These are phyloP conservation scores for Basidiobolus meristosporus DNA, from an alignment of 371 early-diverging fungal species.

Conservation along the genomic window DNA sequence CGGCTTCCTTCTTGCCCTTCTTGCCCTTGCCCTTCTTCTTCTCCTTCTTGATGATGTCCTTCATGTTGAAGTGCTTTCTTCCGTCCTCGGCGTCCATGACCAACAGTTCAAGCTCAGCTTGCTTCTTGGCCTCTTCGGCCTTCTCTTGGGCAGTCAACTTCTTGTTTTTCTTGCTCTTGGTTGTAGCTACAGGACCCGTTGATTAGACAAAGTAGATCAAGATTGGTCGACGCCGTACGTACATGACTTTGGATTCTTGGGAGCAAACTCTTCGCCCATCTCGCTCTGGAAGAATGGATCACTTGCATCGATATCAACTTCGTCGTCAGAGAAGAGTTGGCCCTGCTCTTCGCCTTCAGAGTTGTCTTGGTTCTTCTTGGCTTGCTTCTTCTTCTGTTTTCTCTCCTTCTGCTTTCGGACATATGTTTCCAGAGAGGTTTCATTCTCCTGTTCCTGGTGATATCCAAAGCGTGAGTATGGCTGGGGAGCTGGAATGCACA, in stretches of 20 bases:
- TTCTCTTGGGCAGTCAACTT: slow-evolving; percentile 34
- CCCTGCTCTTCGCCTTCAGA: no score
- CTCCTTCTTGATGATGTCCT: slow-evolving; percentile 72
- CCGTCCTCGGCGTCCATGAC: slow-evolving; percentile 40
- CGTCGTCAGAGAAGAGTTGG: slow-evolving; percentile 18
- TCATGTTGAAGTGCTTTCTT: slow-evolving; percentile 56
- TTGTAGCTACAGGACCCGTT: no score
- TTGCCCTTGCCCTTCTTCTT: slow-evolving; percentile 43
- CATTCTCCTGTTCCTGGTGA: slow-evolving; percentile 23
- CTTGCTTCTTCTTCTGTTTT: slow-evolving; percentile 19
- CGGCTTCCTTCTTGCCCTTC: slow-evolving; percentile 28
- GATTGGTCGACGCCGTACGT: no score
- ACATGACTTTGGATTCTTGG: no score
- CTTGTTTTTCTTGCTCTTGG: slow-evolving; percentile 17
- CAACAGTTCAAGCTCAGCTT: slow-evolving; percentile 73
- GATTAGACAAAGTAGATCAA: background rate
- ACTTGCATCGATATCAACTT: slow-evolving; percentile 21
- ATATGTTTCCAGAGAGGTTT: slow-evolving; percentile 68
- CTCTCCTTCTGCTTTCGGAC: slow-evolving; percentile 70
- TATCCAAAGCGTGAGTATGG: background rate
- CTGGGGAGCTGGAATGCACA: background rate
- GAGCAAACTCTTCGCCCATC: background rate
- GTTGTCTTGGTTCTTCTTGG: background rate
- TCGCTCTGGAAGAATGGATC: slow-evolving; percentile 53
- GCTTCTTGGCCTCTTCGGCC: slow-evolving; percentile 26